These are phyloP conservation scores for Scenedesmus sp. DNA, from an alignment of 163 green algal genomes.

Conservation along the genomic window DNA sequence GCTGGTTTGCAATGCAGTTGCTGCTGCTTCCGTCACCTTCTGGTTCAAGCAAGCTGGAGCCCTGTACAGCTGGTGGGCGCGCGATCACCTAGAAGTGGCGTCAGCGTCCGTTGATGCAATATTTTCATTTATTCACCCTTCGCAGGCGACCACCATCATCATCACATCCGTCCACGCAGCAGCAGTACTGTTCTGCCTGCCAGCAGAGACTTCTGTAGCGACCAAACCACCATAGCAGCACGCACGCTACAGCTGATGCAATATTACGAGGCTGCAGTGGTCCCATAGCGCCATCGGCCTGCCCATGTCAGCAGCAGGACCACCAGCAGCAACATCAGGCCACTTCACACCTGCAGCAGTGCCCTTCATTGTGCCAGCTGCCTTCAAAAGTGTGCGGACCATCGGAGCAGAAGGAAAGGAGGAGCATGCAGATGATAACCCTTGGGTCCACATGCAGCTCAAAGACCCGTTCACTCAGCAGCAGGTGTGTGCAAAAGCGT, in stretches of 20 bases:
- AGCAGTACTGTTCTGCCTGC: neutral
- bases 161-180: neutral
- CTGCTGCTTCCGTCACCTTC: neutral
- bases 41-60: neutral
- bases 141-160: neutral
- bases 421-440: slow-evolving; percentile 49
- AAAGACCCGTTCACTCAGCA: slow-evolving; percentile 14
- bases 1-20: neutral
- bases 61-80: neutral
- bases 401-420: slow-evolving; percentile 8
- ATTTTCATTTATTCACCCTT: neutral
- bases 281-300: neutral
- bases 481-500: neutral
- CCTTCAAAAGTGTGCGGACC: neutral
- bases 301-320: slow-evolving; percentile 22
- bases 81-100: neutral
- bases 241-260: neutral
- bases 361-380: slow-evolving; percentile 13
- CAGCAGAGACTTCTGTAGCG: neutral
- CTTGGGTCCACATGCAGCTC: slow-evolving; percentile 52
- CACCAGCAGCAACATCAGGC: slow-evolving; percentile 9
- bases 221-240: neutral
- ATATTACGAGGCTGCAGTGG: neutral
- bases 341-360: neutral
- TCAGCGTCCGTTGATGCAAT: neutral